A percentile compares a stretch with the other conserved stretches of the same genome.
Evolutionary conservation across 2,329 filamentous ascomycete species (phyloP).

Genomic region (Annulohypoxylon truncatum): DNA sequence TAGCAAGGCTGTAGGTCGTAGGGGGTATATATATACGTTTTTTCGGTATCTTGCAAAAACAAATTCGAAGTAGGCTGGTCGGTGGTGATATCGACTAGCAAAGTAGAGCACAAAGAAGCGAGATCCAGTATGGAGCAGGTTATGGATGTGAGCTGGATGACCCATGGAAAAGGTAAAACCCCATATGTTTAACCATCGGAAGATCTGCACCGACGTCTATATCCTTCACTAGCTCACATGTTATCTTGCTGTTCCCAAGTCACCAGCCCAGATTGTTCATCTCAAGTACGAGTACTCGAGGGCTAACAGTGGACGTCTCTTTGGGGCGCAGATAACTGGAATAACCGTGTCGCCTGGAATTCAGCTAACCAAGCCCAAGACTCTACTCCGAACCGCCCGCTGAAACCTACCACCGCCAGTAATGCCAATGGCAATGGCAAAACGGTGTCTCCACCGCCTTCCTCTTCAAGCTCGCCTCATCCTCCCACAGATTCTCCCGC

Average conservation of each 20-base stretch:
- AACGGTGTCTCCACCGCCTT: constrained; percentile 30
- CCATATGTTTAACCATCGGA: constrained; percentile 13
- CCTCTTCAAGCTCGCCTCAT: constrained; percentile 33
- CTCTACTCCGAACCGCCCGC: constrained; percentile 33
- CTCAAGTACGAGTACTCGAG: background rate
- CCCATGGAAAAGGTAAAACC: constrained; percentile 80
- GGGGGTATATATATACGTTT: background rate
- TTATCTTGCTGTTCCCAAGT: background rate
- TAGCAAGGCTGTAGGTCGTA: background rate
- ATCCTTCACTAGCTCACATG: background rate
- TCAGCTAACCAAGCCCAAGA: constrained; percentile 41
- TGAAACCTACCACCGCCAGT: constrained; percentile 37
- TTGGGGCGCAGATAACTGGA: constrained; percentile 42
- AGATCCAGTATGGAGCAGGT: constrained; percentile 76
- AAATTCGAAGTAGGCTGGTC: background rate
- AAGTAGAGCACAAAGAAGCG: constrained; percentile 2
- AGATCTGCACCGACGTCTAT: background rate
- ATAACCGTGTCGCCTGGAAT: constrained; percentile 39
- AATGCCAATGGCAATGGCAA: constrained; percentile 47
- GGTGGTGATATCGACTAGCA: constrained; percentile 5
- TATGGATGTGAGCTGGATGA: constrained; percentile 91
- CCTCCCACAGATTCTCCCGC: constrained; percentile 31
- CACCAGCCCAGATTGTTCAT: background rate
- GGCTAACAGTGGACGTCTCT: constrained; percentile 31
- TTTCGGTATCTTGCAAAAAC: background rate